Evolutionary conservation across 768 basidiomycete species (phyloP), one percentile per base, ranked within the genome.

Genomic region (Tremella fuciformis): DNA sequence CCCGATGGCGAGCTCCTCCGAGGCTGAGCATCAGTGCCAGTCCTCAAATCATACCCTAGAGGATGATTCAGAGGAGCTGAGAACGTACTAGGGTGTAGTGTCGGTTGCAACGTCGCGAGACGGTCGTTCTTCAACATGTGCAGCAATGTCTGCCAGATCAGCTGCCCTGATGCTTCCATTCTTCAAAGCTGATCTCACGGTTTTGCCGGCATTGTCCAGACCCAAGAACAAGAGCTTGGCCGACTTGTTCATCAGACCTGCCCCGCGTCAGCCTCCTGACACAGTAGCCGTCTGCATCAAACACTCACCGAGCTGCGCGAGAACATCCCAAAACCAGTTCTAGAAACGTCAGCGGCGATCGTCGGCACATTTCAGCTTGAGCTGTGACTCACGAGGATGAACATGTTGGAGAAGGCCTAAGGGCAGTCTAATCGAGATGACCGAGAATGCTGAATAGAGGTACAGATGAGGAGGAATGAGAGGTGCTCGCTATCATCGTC

Each of bases 121-220:
- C 96, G 84, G 81, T 98, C 96, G 71, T 98, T 99, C 84, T 99
- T 99, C 70, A 99, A 83, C 94, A 98, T 98, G 80, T 99, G 96
- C 71, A 98, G 79, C 42, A 97, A 82, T 25, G 94, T 97, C 92
- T 97, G 60, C 11, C 21, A 15, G 19, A 53, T 55, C 8, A 60
- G 55, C 24, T 19, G 40, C 34, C 19, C 18, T n/a, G 39, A 41
- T 21, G 7, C 25, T n/a, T 15, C 11, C 8, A 16, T 2, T 55
- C 7, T 2, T 55, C 7, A 39, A 18, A 37, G 16, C 15, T 42
- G 1, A 13, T 68, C 87, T 59, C 63, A 96, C 94, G 60, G 96
- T 98, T 84, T 98, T 99, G 75, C 96, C 94, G 53, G 96, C 96
- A 81, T 98, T 99, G 78, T 98, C 94, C 55, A 98, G 84, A 63